Conservation (phyloP, 306 rosid species). For the Prunus armeniaca region DNA sequence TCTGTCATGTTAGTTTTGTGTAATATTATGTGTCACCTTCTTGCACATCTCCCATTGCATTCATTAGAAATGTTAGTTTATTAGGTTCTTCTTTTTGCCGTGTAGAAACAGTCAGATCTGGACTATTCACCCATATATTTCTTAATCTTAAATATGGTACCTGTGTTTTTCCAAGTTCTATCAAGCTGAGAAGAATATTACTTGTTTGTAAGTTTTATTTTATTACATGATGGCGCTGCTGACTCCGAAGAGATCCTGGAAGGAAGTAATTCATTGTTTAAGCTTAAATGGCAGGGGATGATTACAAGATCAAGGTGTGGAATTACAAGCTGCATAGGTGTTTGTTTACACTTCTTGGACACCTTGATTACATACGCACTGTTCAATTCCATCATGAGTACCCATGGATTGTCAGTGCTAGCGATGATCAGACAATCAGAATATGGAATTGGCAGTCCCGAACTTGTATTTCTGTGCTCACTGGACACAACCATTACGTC, state of each 20-base stretch:
- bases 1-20: neutral
- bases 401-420: slow-evolving; percentile 94
- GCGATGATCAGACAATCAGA: slow-evolving; percentile 92
- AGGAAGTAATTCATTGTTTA: slow-evolving; percentile 2
- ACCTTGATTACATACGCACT: slow-evolving; percentile 91
- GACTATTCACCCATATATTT: neutral
- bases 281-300: slow-evolving; percentile 65
- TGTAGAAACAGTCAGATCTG: slow-evolving; percentile 2
- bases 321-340: slow-evolving; percentile 95
- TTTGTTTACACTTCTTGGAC: slow-evolving; percentile 86
- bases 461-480: slow-evolving; percentile 81
- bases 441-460: slow-evolving; percentile 97
- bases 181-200: neutral
- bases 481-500: slow-evolving; percentile 91
- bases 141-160: neutral
- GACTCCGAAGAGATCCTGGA: slow-evolving; percentile 6
- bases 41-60: neutral
- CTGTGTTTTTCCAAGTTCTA: neutral
- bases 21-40: neutral
- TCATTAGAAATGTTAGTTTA: neutral
- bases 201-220: neutral
- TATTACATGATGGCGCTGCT: neutral
- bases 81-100: neutral
- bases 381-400: slow-evolving; percentile 87
- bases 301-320: slow-evolving; percentile 95